Percentiles rank a stretch among this genome's conserved stretches.
Conservation (phyloP, 225 moss, liverwort and hornwort genomes). For the Ulota crispa region DNA sequence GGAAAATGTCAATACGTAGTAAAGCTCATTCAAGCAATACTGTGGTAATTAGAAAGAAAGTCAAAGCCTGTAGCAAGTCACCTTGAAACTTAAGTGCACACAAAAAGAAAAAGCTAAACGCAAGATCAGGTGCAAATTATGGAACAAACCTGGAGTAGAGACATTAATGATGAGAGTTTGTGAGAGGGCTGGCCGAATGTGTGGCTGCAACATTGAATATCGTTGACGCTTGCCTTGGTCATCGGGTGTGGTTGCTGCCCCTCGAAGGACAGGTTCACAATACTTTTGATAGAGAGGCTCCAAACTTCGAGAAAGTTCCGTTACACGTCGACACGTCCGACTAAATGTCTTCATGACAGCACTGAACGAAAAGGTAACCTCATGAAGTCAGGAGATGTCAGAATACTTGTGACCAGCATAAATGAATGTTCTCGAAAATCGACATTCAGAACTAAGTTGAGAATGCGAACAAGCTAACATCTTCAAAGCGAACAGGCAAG, state of each 20-base stretch:
- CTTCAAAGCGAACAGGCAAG: background rate
- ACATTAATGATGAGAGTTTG: constrained; percentile 63
- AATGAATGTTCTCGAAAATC: background rate
- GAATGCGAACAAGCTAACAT: background rate
- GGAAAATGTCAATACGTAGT: background rate
- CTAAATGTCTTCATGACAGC: constrained; percentile 80
- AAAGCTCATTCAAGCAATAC: background rate
- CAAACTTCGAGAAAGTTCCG: constrained; percentile 75
- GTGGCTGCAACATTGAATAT: constrained; percentile 64
- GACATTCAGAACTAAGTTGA: background rate
- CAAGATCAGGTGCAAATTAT: constrained; percentile 7
- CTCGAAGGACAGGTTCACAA: constrained; percentile 67
- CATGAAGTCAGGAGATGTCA: constrained; percentile 14
- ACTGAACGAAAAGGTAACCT: constrained; percentile 38
- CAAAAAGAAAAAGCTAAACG: constrained; percentile 14
- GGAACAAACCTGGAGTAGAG: constrained; percentile 41
- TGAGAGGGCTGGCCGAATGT: constrained; percentile 77
- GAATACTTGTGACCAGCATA: constrained; percentile 5
- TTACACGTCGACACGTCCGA: constrained; percentile 66
- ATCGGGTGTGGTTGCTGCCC: constrained; percentile 55
- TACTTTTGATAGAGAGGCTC: constrained; percentile 83
- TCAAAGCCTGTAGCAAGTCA: background rate
- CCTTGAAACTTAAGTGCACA: background rate
- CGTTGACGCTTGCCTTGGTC: constrained; percentile 79
- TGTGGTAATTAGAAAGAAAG: background rate